Conservation (phyloP, 2,329 filamentous ascomycete species). For the Neoascochyta sp. region DNA sequence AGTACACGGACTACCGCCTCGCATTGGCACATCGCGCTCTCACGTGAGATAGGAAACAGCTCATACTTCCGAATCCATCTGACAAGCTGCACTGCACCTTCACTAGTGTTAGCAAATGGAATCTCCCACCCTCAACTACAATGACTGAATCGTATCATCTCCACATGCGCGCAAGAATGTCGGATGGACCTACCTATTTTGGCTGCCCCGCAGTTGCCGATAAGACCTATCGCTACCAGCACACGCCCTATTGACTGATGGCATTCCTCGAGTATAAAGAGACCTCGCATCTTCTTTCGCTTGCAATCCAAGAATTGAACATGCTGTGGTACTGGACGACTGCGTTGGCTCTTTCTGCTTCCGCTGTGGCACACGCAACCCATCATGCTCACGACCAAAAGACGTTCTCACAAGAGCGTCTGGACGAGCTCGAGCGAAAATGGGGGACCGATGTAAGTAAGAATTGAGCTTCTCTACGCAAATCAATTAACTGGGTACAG, state of each 20-base stretch:
- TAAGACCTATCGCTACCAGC: constrained; percentile 19
- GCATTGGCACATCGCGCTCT: constrained; percentile 5
- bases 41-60: too few relatives aligned
- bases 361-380: constrained; percentile 24
- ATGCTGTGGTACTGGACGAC: constrained; percentile 19
- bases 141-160: too few relatives aligned
- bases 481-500: constrained; percentile 31
- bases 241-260: constrained; percentile 21
- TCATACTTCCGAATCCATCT: too few relatives aligned
- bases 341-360: constrained; percentile 12
- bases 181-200: constrained; percentile 19
- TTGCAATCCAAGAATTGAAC: constrained; percentile 1
- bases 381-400: constrained; percentile 29
- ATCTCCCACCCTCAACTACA: too few relatives aligned
- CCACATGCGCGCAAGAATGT: too few relatives aligned
- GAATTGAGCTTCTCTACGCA: too few relatives aligned
- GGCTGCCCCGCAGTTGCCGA: constrained; percentile 22
- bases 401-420: constrained; percentile 25
- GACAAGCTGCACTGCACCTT: too few relatives aligned
- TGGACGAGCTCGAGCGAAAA: constrained; percentile 37
- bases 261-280: constrained; percentile 3
- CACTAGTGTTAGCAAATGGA: too few relatives aligned
- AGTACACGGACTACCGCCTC: too few relatives aligned
- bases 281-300: neutral
- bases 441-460: constrained; percentile 42